These are phyloP conservation scores for Erysimum pusillum DNA, from an alignment of 441 rosid species.

Conservation along the genomic window DNA sequence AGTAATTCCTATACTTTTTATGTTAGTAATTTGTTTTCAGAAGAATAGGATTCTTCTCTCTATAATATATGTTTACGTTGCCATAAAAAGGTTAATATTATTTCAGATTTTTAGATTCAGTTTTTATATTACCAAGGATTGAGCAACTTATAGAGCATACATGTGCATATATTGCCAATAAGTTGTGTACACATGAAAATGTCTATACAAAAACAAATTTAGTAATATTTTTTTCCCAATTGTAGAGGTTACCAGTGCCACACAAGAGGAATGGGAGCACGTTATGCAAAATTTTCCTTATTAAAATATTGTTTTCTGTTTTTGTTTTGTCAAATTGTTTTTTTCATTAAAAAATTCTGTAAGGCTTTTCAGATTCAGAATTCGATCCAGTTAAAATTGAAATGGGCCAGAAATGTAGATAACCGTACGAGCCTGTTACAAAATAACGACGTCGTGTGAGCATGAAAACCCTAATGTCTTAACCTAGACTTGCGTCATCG, in stretches of 20 bases:
- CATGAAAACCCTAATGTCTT: not conserved
- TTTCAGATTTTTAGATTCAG: not conserved
- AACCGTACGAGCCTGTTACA: not conserved
- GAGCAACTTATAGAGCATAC: slow-evolving; percentile 8
- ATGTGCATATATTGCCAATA: slow-evolving; percentile 11
- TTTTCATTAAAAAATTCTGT: not conserved
- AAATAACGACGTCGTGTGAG: not conserved
- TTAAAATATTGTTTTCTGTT: not conserved
- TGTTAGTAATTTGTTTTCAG: not conserved
- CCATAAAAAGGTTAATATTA: not conserved
- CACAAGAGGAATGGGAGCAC: not conserved
- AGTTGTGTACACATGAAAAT: not conserved
- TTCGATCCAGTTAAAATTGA: not conserved
- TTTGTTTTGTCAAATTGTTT: no score
- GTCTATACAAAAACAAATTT: not conserved
- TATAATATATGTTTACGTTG: not conserved
- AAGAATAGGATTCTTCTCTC: not conserved
- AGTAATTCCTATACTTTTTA: not conserved
- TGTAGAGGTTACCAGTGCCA: not conserved
- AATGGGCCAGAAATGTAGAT: slow-evolving; percentile 19
- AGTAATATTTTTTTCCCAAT: not conserved
- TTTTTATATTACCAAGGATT: not conserved
- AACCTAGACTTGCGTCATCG: slow-evolving; percentile 22
- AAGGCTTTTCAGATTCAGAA: not conserved
- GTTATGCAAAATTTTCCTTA: not conserved